Evolutionary conservation across 1,284 basidiomycete species (phyloP), one percentile per base, ranked within the genome.

Genomic region (Pseudozyma sp.): DNA sequence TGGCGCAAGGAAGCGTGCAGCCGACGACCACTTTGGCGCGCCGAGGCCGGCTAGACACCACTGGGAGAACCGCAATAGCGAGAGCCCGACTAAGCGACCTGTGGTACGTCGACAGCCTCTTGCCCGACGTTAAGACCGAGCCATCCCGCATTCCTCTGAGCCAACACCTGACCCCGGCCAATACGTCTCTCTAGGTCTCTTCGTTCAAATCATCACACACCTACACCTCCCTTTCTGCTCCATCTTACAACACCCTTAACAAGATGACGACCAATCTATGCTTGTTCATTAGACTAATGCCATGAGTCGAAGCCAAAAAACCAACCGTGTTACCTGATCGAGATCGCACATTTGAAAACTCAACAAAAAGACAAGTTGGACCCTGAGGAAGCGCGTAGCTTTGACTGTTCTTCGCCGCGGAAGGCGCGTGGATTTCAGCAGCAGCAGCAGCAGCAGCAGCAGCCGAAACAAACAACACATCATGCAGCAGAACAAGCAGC

Each of bases 11-110:
- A 61, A 61, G 13, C 59, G 63, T 21, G 42, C 39, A 1, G 48
- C 59, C 10, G 69, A 69, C 12, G 71, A 74, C 36, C 36, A 47
- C 3, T 74, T 69, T 34, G 66, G 71, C 2, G 47, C 62, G 8
- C 62, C 39, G 25, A 55, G 61, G 35, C 56, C 25, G 7, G 25
- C 55, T 31, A 57, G 59, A 35, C 59, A 59, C 35, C 48, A 48
- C 36, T 63, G 67, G 66, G 59, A 66, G 51, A 69, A 25, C 8
- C 51, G 69, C 35, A 64, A 76, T 19, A 64, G 65, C 52, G 69
- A 76, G 50, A 72, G 69, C 51, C 74, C 74, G 0, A 69, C 64
- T 0, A 76, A 76, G 45, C 49, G 74, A 16, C 69, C 70, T 5
- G 59, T 69, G 2, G 74, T 72, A 13, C 56, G 74, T 19, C 54